phyloP scores from a whole-genome alignment of 78 protist species.

The Polysphondylium violaceum region DNA sequence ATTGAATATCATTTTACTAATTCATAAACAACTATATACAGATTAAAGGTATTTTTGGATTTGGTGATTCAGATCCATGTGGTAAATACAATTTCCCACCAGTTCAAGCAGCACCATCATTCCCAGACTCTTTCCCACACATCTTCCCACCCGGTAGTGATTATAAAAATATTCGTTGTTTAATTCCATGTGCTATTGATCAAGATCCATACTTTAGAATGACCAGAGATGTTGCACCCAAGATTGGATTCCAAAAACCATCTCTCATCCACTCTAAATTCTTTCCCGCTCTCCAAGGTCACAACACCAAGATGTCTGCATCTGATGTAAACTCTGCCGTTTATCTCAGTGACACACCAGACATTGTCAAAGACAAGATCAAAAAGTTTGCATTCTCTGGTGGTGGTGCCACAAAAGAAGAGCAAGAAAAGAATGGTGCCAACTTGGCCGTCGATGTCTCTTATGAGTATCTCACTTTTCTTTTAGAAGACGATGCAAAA shows the following conservation, averaged over 20 bases:
- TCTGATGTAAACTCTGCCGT: conserved; percentile 90
- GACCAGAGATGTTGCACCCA: conserved; percentile 98
- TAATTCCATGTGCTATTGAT: conserved; percentile 99
- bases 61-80: conserved; percentile 75
- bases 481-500: conserved; percentile 93
- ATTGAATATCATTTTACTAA: not conserved
- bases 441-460: conserved; percentile 89
- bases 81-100: conserved; percentile 98
- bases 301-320: conserved; percentile 95
- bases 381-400: conserved; percentile 97
- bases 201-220: conserved; percentile 99
- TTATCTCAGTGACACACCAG: conserved; percentile 95
- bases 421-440: conserved; percentile 96
- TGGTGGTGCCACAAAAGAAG: conserved; percentile 95
- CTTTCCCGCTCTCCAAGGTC: conserved; percentile 98
- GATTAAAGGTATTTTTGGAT: conserved; percentile 92
- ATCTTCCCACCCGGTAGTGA: conserved; percentile 89
- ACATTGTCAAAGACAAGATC: conserved; percentile 92
- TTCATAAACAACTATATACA: conserved; percentile 12
- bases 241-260: conserved; percentile 95
- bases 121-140: conserved; percentile 96
- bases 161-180: conserved; percentile 87
- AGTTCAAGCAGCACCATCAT: conserved; percentile 97
- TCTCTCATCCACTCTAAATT: conserved; percentile 95
- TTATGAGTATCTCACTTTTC: conserved; percentile 92